Evolutionary conservation across 176 grass and related monocot species (phyloP), one percentile per base, ranked within the genome.

Genomic region (Rhynchospora pubera): DNA sequence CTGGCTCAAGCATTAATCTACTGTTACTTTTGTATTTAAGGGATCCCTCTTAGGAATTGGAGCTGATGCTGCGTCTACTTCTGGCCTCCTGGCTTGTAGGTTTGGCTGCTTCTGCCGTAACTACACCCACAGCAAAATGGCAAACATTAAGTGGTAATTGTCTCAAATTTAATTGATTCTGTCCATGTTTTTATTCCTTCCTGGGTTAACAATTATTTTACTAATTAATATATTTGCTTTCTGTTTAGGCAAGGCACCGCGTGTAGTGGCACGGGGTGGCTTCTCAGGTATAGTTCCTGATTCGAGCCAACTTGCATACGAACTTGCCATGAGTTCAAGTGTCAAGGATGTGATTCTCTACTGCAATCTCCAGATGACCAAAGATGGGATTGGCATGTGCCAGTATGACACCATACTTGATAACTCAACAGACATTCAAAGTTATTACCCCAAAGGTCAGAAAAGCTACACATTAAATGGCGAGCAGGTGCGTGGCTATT

Each of bases 261-360:
- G 34, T 57, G 85, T 97, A 43, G 85, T 93, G 80, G 91, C 93
- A 85, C 85, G 76, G 52, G 93, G 93, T 84, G 93, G 93, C 34
- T 97, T 89, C 89, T 97, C 93, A 28, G 93, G 93, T 63, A 42
- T 97, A 46, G 89, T 91, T 82, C 93, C 93, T 28, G 93, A 93
- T 55, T 89, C 93, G 14, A 97, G 91, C 82, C 30, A 78, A 26
- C 77, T 77, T 3, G 84, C 93, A 1, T 97, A 97, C 59, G 64
- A 91, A 64, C 87, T 89, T 28, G 89, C 93, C 6, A 22, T 97
- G 80, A 46, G 70, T 7, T 61, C 70, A 67, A 81, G 89, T 77
- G 81, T 89, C 55, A 86, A 79, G 39, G 87, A 86, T 24, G 85
- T 89, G 4, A 79, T 83, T 77, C 53, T 97, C 9, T 84, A 84